Percentiles rank a stretch among this genome's conserved stretches.
Conservation (phyloP, 768 basidiomycete species). For the Auricularia heimuer region DNA sequence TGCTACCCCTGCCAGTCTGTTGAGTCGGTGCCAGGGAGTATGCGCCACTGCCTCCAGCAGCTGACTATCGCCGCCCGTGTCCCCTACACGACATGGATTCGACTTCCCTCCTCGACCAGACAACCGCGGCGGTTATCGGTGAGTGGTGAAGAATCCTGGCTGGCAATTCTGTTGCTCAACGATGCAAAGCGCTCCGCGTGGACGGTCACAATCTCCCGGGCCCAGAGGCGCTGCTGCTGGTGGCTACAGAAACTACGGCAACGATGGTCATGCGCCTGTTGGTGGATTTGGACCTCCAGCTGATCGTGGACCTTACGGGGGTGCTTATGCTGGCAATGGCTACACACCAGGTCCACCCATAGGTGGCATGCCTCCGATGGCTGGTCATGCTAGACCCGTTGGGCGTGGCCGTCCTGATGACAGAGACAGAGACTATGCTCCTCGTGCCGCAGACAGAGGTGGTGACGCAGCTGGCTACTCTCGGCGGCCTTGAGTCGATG, state of each 20-base stretch:
- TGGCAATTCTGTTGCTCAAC: conserved; percentile 1
- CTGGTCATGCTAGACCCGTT: conserved; percentile 25
- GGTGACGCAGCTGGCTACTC: conserved; percentile 22
- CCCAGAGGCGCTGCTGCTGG: conserved; percentile 32
- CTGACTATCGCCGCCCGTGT: conserved; percentile 39
- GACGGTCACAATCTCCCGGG: conserved; percentile 65
- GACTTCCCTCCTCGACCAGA: conserved; percentile 13
- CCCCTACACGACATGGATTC: conserved; percentile 30
- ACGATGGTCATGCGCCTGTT: conserved; percentile 8
- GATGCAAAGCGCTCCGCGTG: conserved; percentile 27
- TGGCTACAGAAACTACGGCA: conserved; percentile 25
- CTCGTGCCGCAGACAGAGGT: conserved; percentile 18
- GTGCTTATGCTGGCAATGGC: conserved; percentile 36
- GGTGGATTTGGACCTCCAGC: conserved; percentile 5
- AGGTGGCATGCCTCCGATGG: background rate
- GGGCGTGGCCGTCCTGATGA: conserved; percentile 9
- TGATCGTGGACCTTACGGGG: conserved; percentile 38
- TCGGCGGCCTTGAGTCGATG: conserved; percentile 17
- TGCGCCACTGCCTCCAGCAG: conserved; percentile 31
- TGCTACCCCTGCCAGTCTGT: conserved; percentile 3
- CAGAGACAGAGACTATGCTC: conserved; percentile 29
- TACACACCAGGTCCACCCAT: conserved; percentile 19
- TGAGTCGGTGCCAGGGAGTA: conserved; percentile 40
- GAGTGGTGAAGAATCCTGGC: background rate
- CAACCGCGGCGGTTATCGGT: conserved; percentile 28